phyloP scores from a whole-genome alignment of 2,329 filamentous ascomycete genomes.

The Fusarium haematococcum region DNA sequence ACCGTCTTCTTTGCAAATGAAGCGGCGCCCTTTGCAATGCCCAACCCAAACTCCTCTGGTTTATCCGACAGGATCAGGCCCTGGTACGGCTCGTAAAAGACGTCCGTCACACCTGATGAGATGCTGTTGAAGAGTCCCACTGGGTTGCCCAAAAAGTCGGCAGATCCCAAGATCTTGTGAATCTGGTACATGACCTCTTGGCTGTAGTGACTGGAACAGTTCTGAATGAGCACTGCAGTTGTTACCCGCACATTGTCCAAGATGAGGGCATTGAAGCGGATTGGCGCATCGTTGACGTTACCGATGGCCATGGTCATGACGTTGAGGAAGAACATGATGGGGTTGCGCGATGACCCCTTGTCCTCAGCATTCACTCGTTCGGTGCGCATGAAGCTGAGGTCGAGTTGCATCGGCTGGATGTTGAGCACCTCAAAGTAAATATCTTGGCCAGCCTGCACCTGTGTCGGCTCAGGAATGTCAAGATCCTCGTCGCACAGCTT shows the following conservation, averaged over 20 bases:
- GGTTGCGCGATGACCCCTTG: constrained; percentile 89
- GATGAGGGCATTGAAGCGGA: constrained; percentile 92
- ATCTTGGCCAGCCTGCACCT: constrained; percentile 87
- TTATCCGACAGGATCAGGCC: constrained; percentile 95
- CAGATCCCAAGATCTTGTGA: constrained; percentile 96
- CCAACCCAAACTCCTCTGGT: constrained; percentile 93
- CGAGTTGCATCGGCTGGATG: constrained; percentile 97
- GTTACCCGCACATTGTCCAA: constrained; percentile 96
- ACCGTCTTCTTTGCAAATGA: constrained; percentile 99
- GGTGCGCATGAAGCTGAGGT: constrained; percentile 96
- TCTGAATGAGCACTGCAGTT: constrained; percentile 83
- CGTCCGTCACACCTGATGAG: constrained; percentile 95
- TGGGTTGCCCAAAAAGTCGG: constrained; percentile 96
- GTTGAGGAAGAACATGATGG: constrained; percentile 98
- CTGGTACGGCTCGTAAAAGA: constrained; percentile 99
- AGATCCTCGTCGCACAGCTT: constrained; percentile 89
- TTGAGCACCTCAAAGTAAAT: constrained; percentile 98
- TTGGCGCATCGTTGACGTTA: constrained; percentile 97
- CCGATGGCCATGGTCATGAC: constrained; percentile 99
- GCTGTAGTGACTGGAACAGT: constrained; percentile 93
- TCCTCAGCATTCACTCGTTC: constrained; percentile 97
- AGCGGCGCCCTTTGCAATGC: constrained; percentile 95
- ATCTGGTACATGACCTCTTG: constrained; percentile 96
- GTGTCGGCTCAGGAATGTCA: constrained; percentile 91
- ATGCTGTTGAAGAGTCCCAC: constrained; percentile 99